Base-by-base conservation (phyloP, 139 green algal species). In the Chlorokybus atmophyticus region DNA sequence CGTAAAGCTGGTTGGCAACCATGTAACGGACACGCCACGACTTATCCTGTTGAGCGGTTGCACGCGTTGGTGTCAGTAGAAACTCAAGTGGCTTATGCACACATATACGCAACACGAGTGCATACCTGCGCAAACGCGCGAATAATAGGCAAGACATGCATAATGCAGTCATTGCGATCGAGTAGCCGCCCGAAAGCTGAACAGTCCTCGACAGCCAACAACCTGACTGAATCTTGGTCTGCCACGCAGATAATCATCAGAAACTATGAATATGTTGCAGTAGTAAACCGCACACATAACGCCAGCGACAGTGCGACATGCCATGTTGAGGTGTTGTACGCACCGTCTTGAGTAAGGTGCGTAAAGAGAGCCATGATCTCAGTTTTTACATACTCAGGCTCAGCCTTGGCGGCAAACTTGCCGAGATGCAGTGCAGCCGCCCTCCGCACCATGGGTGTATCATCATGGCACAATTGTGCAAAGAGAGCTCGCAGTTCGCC, bases 21-120 rank as follows among this genome's bases (percentile, higher is more conserved):
- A 94, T 94, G 75, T 96, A 96, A 0, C 92, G 74, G 32, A 99
- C 92, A n/a, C 92, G 81, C 92, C 92, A 99, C 2, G 83, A 94
- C 67, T 95, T 94, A 78, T 99, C 92, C 75, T 84, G 61, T 44
- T 10, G 35, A 14, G 10, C 10, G 35, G 35, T 10, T 10, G 10
- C 10, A 44, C 14, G 35, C 14, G 35, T 21, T 10, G 10, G 35
- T 44, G 35, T 14, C 10, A 14, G 35, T 10, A 14, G 35, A 14
- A 10, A 44, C 35, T 44, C 14, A 44, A 14, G 10, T 44, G 14
- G 35, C 10, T 21, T 14, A 52, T 7, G 42, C 10, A 21, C 17
- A n/a, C n/a, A n/a, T n/a, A n/a, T n/a, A 14, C 35, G 35, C 10
- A 10, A 10, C 35, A 10, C 51, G 50, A 26, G 14, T n/a, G 7